Evolutionary conservation across 2,329 filamentous ascomycete species (phyloP), one percentile per base, ranked within the genome.

Genomic region (Fusarium denticulatum): DNA sequence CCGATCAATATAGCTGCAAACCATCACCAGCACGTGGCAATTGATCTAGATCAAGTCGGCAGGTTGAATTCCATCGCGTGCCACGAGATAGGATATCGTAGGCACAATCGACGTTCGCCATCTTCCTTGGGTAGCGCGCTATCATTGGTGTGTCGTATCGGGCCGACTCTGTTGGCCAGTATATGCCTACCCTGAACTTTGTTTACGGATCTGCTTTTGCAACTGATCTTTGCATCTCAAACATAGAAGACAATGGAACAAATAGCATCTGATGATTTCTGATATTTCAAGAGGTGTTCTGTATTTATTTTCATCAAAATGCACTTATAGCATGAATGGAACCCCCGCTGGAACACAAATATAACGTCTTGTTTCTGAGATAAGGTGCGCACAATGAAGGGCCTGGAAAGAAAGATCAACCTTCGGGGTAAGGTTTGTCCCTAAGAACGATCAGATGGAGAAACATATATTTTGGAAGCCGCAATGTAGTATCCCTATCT

Each of bases 381-480:
- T 7, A n/a, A 9, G 4, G 9, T 9, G 20, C 7, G 4, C n/a
- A n/a, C n/a, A n/a, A n/a, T n/a, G n/a, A n/a, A n/a, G n/a, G n/a
- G n/a, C n/a, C n/a, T n/a, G n/a, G n/a, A n/a, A 5, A 16, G 15
- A 8, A 42, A n/a, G 3, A 16, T 16, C 5, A 2, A 24, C 1
- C 1, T 5, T 2, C 0, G 2, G 4, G 14, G 3, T 6, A 24
- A 24, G 9, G 13, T 8, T 16, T 4, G 11, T 16, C 14, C 36
- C 8, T 20, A 9, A 20, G 9, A 20, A 12, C 10, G 18, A 20
- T 37, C 9, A 37, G 2, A 18, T 11, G 9, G 2, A 37, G 36
- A 10, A 18, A 36, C 2, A 10, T 10, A 6, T 36, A 36, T 18
- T 10, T 18, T 10, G 10, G 9, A 20, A 37, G 36, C 36, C 18